Base-by-base conservation (phyloP, 176 grass and related monocot genomes). In the Phoenix dactylifera region DNA sequence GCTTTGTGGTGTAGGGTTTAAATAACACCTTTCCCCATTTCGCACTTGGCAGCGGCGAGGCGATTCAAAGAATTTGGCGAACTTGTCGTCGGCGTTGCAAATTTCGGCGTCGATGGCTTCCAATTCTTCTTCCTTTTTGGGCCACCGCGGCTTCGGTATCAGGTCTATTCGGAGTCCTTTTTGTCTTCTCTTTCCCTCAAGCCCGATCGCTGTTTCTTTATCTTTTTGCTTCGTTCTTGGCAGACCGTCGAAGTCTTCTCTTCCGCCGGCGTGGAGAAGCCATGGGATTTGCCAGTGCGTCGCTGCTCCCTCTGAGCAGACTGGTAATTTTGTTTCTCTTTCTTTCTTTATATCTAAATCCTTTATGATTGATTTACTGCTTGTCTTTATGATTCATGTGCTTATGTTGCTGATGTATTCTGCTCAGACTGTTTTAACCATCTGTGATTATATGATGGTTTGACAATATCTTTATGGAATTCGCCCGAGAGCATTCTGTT, bases 221-320 rank as follows among this genome's bases (percentile, higher is more conserved):
- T 0, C 15, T 50, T 50, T 14, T 70, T 29, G 23, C 55, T 57
- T 50, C 35, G 35, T 44, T 26, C 50, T 30, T 16, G 26, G 16
- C 18, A 72, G 52, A 51, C 15, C 51, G 1, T 49, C 48, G 51
- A 70, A 26, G 2, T 20, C 23, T 14, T 23, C 48, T 52, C 28
- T 18, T 76, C 69, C 62, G 35, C 9, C 9, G 24, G 51, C 54
- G n/a, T 44, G 9, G 35, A 26, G 49, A 51, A 67, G 54, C 49
- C 44, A 50, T 30, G 55, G 48, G 7, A 59, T 66, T 57, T 82
- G 73, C 73, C 63, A 48, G 74, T 82, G 79, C 59, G 62, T 76
- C 14, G 63, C 50, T 55, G 60, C 54, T 48, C 55, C 79, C 62
- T 24, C 72, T 1, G 72, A 82, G 56, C 51, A 64, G 57, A 82